Base-by-base conservation (phyloP, 164 flowering plant genomes). In the Kalanchoe fedtschenkoi region DNA sequence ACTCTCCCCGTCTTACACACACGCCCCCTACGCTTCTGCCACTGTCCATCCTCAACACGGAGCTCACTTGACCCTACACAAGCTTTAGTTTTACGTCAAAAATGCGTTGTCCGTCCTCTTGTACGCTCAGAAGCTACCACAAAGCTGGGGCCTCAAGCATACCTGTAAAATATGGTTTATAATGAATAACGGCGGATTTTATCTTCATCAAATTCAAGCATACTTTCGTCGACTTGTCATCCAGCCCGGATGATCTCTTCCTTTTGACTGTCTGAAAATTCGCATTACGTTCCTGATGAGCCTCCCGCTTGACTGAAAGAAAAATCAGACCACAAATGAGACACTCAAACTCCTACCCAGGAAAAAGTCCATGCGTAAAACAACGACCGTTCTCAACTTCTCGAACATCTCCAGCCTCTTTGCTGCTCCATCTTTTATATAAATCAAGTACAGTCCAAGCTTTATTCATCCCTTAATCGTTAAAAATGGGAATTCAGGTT, bases 11-110 rank as follows among this genome's bases (percentile, higher is more conserved):
- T 35, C 66, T 16, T 63, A 63, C 29, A 41, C 60, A 34, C 66
- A 63, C 16, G 41, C 66, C 8, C 66, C 66, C 15, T 14, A 3
- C 46, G 1, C 29, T 2, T 0, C 22, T 5, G 35, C 34, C 0
- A 63, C 59, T 14, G n/a, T 63, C 3, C 58, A 63, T 19, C 66
- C 66, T 4, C 65, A 63, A 6, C 15, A 47, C 26, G 58, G 65
- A 1, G 65, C 43, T 33, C 59, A 13, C 8, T 5, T 63, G 19
- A 63, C 51, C 15, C 24, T 63, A n/a, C 44, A 26, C 24, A 46
- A 62, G 10, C 4, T 62, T 22, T 24, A 39, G 65, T 21, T 21
- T 51, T 11, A 7, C n/a, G n/a, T n/a, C n/a, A n/a, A n/a, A n/a
- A n/a, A n/a, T n/a, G n/a, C n/a, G n/a, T n/a, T n/a, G n/a, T n/a